phyloP scores from a whole-genome alignment of 108 stramenopile species.

The Cylindrotheca closterium region DNA sequence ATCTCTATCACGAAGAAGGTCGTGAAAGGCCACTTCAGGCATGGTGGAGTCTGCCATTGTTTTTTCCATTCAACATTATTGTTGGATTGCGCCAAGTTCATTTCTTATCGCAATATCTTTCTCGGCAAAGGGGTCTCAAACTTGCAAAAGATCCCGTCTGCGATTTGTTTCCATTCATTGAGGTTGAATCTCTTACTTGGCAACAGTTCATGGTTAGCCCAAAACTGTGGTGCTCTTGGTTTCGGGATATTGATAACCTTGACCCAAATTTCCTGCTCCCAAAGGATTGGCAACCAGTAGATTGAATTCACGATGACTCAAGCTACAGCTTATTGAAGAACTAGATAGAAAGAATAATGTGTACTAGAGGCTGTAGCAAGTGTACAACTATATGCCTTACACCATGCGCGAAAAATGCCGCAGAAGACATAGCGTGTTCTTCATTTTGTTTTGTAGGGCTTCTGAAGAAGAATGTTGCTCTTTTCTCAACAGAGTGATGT shows the following conservation, averaged over 20 bases:
- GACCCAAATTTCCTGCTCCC: slow-evolving; percentile 28
- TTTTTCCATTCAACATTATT: slow-evolving; percentile 42
- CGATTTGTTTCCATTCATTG: slow-evolving; percentile 42
- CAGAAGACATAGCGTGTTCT: slow-evolving; percentile 72
- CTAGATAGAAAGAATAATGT: too few species aligned
- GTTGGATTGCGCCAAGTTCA: slow-evolving; percentile 48
- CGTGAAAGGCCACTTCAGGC: slow-evolving; percentile 19
- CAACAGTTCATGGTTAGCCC: slow-evolving; percentile 33
- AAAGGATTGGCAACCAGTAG: slow-evolving; percentile 8
- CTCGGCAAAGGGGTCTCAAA: slow-evolving; percentile 11
- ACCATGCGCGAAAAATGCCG: slow-evolving; percentile 86
- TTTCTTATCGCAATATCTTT: slow-evolving; percentile 37
- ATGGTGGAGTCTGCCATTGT: slow-evolving; percentile 41
- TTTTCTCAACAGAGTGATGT: slow-evolving; percentile 43
- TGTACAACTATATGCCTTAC: slow-evolving; percentile 22
- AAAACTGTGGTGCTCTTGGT: slow-evolving; percentile 30
- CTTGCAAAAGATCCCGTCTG: slow-evolving; percentile 26
- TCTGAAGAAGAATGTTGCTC: slow-evolving; percentile 54
- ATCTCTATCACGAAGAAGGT: slow-evolving; percentile 25
- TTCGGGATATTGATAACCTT: slow-evolving; percentile 23
- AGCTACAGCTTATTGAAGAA: too few species aligned
- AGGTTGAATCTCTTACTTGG: slow-evolving; percentile 26
- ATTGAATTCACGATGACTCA: too few species aligned
- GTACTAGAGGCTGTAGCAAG: too few species aligned
- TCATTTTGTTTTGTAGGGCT: slow-evolving; percentile 69